phyloP scores from a whole-genome alignment of 495 filamentous ascomycete genomes.

The Xylaria grammica region DNA sequence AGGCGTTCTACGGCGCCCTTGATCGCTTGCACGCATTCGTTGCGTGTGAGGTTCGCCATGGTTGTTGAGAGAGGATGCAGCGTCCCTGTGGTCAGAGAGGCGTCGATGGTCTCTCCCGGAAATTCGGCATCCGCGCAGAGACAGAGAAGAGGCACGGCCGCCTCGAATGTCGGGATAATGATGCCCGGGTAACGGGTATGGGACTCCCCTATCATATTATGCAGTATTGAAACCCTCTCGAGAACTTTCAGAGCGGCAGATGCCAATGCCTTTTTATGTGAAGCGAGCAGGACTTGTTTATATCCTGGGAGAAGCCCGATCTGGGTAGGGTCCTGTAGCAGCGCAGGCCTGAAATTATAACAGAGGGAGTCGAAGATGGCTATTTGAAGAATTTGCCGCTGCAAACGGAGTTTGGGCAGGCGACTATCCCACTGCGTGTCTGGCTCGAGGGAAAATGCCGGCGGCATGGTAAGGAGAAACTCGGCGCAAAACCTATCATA shows the following conservation, averaged over 20 bases:
- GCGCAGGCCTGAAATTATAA: slow-evolving; percentile 33
- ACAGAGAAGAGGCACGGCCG: slow-evolving; percentile 15
- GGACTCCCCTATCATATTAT: slow-evolving; percentile 27
- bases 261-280: slow-evolving; percentile 30
- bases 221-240: slow-evolving; percentile 22
- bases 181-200: slow-evolving; percentile 29
- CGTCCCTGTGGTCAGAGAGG: neutral
- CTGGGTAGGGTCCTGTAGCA: slow-evolving; percentile 20
- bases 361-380: slow-evolving; percentile 37
- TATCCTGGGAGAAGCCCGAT: slow-evolving; percentile 23
- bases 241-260: slow-evolving; percentile 24
- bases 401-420: slow-evolving; percentile 28
- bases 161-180: slow-evolving; percentile 35
- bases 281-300: slow-evolving; percentile 27
- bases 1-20: neutral
- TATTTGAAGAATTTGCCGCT: slow-evolving; percentile 36
- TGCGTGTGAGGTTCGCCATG: neutral
- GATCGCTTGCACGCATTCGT: neutral
- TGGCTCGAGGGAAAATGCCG: slow-evolving; percentile 31
- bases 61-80: neutral
- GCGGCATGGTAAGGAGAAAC: slow-evolving; percentile 28
- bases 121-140: neutral
- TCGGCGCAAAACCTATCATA: slow-evolving; percentile 35
- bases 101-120: neutral
- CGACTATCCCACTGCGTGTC: slow-evolving; percentile 32